Percentiles rank a stretch among this genome's conserved stretches.
phyloP scores from a whole-genome alignment of 805 yeast genomes.

The Isabelozyma heimii region DNA sequence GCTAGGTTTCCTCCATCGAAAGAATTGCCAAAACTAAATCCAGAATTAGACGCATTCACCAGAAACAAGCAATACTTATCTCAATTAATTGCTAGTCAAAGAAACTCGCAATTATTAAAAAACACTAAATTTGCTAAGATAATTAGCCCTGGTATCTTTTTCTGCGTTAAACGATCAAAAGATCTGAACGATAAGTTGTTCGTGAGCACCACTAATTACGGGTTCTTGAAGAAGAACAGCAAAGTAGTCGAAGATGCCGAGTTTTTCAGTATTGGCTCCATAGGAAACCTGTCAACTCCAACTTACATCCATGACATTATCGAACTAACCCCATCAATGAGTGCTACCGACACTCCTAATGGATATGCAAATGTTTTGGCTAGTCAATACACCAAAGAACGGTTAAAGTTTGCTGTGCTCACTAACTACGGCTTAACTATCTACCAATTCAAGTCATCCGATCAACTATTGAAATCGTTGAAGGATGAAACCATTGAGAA shows the following conservation, averaged over 20 bases:
- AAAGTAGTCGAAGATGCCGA: slow-evolving; percentile 81
- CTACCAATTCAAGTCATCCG: slow-evolving; percentile 78
- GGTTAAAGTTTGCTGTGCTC: slow-evolving; percentile 75
- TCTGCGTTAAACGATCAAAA: slow-evolving; percentile 56
- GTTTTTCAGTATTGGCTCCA: slow-evolving; percentile 39
- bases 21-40: slow-evolving; percentile 38
- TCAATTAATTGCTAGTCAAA: slow-evolving; percentile 38
- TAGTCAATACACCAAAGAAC: slow-evolving; percentile 69
- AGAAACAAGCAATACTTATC: slow-evolving; percentile 39
- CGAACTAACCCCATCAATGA: slow-evolving; percentile 66
- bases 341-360: slow-evolving; percentile 69
- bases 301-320: slow-evolving; percentile 66
- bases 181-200: slow-evolving; percentile 50
- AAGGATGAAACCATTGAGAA: slow-evolving; percentile 64
- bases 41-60: slow-evolving; percentile 41
- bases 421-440: slow-evolving; percentile 77
- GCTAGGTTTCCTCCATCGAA: slow-evolving; percentile 67
- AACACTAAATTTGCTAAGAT: slow-evolving; percentile 59
- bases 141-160: slow-evolving; percentile 82
- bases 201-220: slow-evolving; percentile 81
- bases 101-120: slow-evolving; percentile 55
- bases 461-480: slow-evolving; percentile 66
- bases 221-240: slow-evolving; percentile 70
- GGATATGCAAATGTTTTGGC: slow-evolving; percentile 88
- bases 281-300: slow-evolving; percentile 17